Evolutionary conservation across 208 protist species (phyloP).

Genomic region (Acanthamoeba rhysodes): DNA sequence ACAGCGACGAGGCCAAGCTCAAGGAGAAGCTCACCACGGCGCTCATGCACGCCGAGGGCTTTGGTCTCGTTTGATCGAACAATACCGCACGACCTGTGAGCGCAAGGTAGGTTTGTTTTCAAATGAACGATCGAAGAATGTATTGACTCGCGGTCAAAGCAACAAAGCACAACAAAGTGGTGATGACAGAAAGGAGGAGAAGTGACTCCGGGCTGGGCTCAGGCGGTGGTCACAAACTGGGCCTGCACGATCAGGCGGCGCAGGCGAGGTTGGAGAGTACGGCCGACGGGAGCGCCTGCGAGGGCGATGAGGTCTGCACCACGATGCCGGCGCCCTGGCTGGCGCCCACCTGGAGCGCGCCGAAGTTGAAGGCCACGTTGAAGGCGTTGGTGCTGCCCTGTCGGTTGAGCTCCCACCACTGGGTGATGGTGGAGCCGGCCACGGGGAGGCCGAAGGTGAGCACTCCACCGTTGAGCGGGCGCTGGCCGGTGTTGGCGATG

Average conservation of each 20-base stretch:
- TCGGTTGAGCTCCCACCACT: not conserved
- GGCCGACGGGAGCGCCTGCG: not conserved
- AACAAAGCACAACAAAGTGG: too few species aligned
- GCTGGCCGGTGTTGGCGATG: not conserved
- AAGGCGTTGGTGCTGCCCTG: not conserved
- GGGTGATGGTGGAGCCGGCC: not conserved
- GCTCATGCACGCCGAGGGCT: conserved; percentile 88
- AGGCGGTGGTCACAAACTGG: too few species aligned
- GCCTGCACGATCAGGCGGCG: not conserved
- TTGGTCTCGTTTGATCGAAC: conserved; percentile 76
- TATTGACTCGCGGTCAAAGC: too few species aligned
- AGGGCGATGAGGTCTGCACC: not conserved
- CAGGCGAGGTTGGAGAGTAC: not conserved
- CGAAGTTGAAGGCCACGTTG: not conserved
- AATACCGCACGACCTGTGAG: too few species aligned
- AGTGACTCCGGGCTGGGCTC: too few species aligned
- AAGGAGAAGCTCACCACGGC: conserved; percentile 85
- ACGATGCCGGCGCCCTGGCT: not conserved
- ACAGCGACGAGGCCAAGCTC: conserved; percentile 89
- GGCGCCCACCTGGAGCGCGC: not conserved
- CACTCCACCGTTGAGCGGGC: not conserved
- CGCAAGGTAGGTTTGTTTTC: too few species aligned
- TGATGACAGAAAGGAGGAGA: too few species aligned
- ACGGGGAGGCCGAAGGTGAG: not conserved
- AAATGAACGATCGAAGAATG: too few species aligned